Evolutionary conservation across 495 filamentous ascomycete genomes (phyloP).

Genomic region (Neurospora sp.): DNA sequence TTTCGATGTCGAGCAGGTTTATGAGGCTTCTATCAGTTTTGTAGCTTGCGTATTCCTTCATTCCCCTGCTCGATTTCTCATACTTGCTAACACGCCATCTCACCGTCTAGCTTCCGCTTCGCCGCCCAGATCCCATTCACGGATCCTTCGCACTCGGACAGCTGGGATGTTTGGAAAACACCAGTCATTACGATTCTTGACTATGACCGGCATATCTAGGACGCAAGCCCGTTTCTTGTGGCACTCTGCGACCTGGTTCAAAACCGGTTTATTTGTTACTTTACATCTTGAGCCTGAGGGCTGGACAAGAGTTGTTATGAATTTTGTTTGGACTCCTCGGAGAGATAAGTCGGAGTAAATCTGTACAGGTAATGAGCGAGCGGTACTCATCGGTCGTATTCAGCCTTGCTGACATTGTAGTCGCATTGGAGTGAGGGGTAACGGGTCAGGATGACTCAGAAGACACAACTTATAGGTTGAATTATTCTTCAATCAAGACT

Average conservation of each 20-base stretch:
- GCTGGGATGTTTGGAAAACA: conserved; percentile 18
- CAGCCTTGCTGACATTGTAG: background rate
- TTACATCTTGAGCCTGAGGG: background rate
- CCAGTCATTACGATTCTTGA: conserved; percentile 11
- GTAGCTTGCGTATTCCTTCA: background rate
- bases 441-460: background rate
- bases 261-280: background rate
- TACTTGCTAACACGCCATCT: background rate
- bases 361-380: background rate
- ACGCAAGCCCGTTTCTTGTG: background rate
- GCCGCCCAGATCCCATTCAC: conserved; percentile 18
- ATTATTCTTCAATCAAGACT: background rate
- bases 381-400: background rate
- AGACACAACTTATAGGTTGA: background rate
- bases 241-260: background rate
- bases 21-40: background rate
- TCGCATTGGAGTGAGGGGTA: background rate
- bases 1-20: background rate
- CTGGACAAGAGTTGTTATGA: background rate
- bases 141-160: conserved; percentile 16
- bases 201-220: background rate
- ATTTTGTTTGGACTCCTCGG: background rate
- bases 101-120: conserved; percentile 12
- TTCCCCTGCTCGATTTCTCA: background rate
- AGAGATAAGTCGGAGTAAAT: background rate